Evolutionary conservation across 208 protist species (phyloP).

Genomic region (Acanthamoeba divionensis): DNA sequence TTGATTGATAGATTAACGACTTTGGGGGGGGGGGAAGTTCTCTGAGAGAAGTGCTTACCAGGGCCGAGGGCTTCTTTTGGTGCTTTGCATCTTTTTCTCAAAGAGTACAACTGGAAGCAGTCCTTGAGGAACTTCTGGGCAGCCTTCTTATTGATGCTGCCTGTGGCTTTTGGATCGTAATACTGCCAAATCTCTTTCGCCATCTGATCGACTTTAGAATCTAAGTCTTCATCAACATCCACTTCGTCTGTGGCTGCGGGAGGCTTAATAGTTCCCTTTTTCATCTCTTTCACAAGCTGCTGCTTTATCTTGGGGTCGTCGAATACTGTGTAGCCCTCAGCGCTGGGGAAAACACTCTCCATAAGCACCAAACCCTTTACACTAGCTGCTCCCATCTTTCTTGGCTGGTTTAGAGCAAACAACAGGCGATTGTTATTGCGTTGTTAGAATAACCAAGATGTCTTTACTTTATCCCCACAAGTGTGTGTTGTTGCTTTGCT

Average conservation of each 20-base stretch:
- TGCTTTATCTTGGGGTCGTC: slow-evolving; percentile 26
- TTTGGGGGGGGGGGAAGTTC: too few species aligned
- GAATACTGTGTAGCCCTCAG: slow-evolving; percentile 16
- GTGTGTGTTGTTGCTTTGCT: too few species aligned
- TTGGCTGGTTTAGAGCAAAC: too few species aligned
- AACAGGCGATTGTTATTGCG: too few species aligned
- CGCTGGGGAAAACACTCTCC: slow-evolving; percentile 24
- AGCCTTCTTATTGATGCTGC: slow-evolving; percentile 50
- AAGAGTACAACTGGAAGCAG: slow-evolving; percentile 43
- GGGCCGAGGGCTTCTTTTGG: slow-evolving; percentile 16
- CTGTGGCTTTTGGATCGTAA: background rate
- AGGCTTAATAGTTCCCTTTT: slow-evolving; percentile 1
- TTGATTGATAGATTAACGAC: too few species aligned
- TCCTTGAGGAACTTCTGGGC: slow-evolving; percentile 44
- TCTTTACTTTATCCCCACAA: too few species aligned
- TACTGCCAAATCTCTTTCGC: slow-evolving; percentile 13
- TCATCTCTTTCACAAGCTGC: slow-evolving; percentile 31
- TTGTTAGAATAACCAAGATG: too few species aligned
- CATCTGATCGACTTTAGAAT: slow-evolving; percentile 33
- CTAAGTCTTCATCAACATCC: slow-evolving; percentile 4
- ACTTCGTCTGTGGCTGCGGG: background rate
- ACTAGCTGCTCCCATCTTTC: slow-evolving; percentile 6
- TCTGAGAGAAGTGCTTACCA: background rate
- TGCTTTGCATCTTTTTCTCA: slow-evolving; percentile 6
- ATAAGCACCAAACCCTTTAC: slow-evolving; percentile 36